Base-by-base conservation (phyloP, 2,329 filamentous ascomycete genomes). In the Ustulina deusta region DNA sequence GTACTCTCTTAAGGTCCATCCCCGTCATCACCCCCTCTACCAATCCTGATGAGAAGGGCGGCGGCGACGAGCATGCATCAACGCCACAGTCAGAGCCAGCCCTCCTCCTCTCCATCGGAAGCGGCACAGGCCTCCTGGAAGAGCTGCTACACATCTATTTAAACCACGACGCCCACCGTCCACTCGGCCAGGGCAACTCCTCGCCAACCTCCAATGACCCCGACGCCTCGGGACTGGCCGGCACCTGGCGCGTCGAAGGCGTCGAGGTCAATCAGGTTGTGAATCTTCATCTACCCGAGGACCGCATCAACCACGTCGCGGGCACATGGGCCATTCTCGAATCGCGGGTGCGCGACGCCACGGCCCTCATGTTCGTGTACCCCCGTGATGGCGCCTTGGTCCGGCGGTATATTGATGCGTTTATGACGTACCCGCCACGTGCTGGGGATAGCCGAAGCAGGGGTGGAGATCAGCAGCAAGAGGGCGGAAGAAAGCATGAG, bases 301-400 rank as follows among this genome's bases (percentile, higher is more conserved):
- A 70, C 59, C 65, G 68, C 65, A 55, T 71, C 48, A 67, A 60
- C 64, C 76, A 72, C 3, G 79, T 80, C 2, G 71, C 71, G 0
- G 78, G 78, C 3, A 79, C 78, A 2, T 79, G 77, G 77, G 72
- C 76, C 0, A 36, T 79, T 1, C 72, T 73, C 0, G 68, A 71
- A 13, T 15, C 48, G 7, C 72, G 76, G 17, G 70, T 79, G 3
- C 64, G 40, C 6, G 74, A 76, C 29, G 56, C 72, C 0, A 69
- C 70, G 10, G 74, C 60, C 2, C 63, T 79, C 48, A 61, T 80
- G 65, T 80, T 80, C 65, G 73, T 77, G 9, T 80, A 80, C 34
- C 79, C 79, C 13, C 78, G 79, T 1, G 76, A 78, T 29, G 73
- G 74, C 1, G 56, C 52, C 1, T 36, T 80, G 11, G 72, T 80